Percentiles rank a stretch among this genome's conserved stretches.
phyloP scores from a whole-genome alignment of 1,139 yeast species.

The Kurtzmaniella quercitrusa region DNA sequence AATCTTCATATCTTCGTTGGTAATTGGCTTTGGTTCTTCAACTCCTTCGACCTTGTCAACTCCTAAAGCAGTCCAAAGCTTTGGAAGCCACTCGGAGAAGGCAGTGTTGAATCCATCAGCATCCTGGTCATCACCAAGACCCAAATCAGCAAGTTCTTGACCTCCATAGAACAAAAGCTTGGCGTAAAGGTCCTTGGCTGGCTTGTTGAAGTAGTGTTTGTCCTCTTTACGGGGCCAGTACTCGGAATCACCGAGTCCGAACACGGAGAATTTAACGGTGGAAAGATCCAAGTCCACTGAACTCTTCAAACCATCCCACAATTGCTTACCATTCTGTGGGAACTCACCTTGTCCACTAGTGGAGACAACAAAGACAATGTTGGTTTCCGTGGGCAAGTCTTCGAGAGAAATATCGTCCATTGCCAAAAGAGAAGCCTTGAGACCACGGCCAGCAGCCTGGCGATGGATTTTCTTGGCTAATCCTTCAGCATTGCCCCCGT shows the following conservation, averaged over 20 bases:
- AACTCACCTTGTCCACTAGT: conserved; percentile 98
- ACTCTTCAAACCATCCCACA: conserved; percentile 81
- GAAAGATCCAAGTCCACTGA: conserved; percentile 72
- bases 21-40: conserved; percentile 93
- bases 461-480: conserved; percentile 78
- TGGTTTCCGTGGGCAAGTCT: conserved; percentile 76
- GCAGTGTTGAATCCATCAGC: conserved; percentile 94
- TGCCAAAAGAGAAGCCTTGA: conserved; percentile 69
- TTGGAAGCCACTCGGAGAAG: conserved; percentile 80
- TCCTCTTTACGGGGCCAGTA: conserved; percentile 99
- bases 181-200: conserved; percentile 68
- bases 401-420: conserved; percentile 86
- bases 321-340: conserved; percentile 88
- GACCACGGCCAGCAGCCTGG: conserved; percentile 83
- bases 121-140: conserved; percentile 95
- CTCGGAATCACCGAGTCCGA: conserved; percentile 90
- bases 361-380: conserved; percentile 76
- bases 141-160: conserved; percentile 65
- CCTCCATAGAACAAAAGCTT: conserved; percentile 72
- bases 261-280: conserved; percentile 65
- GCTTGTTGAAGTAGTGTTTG: conserved; percentile 89
- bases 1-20: conserved; percentile 93
- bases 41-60: conserved; percentile 79
- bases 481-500: conserved; percentile 89
- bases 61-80: conserved; percentile 84